phyloP scores from a whole-genome alignment of 345 rosid species.

The Erodium maritimum region DNA sequence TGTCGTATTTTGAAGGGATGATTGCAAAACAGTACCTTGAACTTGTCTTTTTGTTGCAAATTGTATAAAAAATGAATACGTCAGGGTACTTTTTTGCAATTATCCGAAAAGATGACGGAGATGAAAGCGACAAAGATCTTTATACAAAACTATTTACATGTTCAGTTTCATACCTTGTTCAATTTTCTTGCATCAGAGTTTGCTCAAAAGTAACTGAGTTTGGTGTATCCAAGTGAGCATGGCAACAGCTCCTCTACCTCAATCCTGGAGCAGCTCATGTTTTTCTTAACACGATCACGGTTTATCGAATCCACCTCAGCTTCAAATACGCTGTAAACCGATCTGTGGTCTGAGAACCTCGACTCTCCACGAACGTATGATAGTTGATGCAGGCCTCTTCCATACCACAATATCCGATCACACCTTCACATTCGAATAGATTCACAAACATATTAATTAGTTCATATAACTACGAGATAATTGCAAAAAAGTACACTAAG shows the following conservation, averaged over 20 bases:
- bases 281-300: conserved; percentile 48
- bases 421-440: conserved; percentile 42
- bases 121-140: too few species aligned
- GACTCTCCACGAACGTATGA: conserved; percentile 98
- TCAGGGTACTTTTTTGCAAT: too few species aligned
- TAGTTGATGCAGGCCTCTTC: conserved; percentile 66
- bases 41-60: too few species aligned
- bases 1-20: too few species aligned
- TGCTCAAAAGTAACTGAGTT: conserved; percentile 34
- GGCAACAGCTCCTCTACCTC: conserved; percentile 87
- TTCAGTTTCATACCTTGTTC: not conserved
- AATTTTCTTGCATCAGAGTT: too few species aligned
- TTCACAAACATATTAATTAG: too few species aligned
- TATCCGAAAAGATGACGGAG: too few species aligned
- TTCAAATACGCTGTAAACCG: conserved; percentile 68
- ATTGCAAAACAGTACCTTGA: too few species aligned
- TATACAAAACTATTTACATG: too few species aligned
- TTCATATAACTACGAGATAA: too few species aligned
- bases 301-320: conserved; percentile 78
- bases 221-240: conserved; percentile 37
- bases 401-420: conserved; percentile 95
- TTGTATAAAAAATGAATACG: too few species aligned
- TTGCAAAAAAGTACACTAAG: too few species aligned
- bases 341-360: conserved; percentile 94
- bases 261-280: conserved; percentile 57